Conservation (phyloP, 345 rosid species). For the Kernera saxatilis region DNA sequence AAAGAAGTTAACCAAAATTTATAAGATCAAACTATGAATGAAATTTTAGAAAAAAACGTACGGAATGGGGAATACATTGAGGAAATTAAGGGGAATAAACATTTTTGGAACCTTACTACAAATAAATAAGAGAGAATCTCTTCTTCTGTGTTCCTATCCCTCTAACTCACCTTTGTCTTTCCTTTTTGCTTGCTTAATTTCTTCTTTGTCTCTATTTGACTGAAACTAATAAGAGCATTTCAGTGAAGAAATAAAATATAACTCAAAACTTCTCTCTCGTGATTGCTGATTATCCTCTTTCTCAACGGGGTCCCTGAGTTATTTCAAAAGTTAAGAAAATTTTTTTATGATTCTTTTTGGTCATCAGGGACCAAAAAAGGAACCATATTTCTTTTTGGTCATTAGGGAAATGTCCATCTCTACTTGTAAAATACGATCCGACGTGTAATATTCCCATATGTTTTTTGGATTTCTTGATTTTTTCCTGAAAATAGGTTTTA, state of each 20-base stretch:
- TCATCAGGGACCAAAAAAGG: no score
- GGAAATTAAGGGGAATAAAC: neutral
- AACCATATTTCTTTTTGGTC: no score
- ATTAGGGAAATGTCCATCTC: no score
- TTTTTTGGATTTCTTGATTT: no score
- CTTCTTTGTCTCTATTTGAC: conserved; percentile 12
- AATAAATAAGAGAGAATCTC: neutral
- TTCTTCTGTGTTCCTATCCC: no score
- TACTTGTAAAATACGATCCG: no score
- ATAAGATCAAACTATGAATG: neutral
- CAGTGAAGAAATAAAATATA: conserved; percentile 29
- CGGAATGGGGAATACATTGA: neutral
- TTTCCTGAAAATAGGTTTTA: no score
- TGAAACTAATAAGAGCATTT: conserved; percentile 24
- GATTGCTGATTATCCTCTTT: neutral
- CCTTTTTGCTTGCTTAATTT: neutral
- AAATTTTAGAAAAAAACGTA: neutral
- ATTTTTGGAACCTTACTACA: neutral
- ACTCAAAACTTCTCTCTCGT: conserved; percentile 38
- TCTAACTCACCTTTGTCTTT: no score
- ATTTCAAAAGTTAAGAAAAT: conserved; percentile 13
- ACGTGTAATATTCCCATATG: no score
- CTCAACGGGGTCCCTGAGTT: no score
- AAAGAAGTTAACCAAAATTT: no score
- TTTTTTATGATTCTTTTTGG: neutral